These are phyloP conservation scores for Dimocarpus longan DNA, from an alignment of 345 rosid genomes.

Conservation along the genomic window DNA sequence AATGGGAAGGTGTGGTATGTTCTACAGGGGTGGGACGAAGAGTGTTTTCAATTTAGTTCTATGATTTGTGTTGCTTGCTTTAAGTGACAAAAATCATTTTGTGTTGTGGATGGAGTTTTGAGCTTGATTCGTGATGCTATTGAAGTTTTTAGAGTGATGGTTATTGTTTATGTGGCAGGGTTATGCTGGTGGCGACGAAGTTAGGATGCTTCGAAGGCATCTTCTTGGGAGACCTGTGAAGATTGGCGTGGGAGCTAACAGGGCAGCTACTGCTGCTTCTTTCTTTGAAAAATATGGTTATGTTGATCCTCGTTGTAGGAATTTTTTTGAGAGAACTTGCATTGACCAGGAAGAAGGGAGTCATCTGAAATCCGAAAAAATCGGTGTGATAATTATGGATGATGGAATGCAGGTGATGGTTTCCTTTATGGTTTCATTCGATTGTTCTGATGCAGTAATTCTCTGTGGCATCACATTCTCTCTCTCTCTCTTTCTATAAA, in stretches of 20 bases:
- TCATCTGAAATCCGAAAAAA: conserved; percentile 27
- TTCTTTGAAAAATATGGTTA: conserved; percentile 59
- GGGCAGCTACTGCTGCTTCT: conserved; percentile 59
- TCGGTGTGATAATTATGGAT: conserved; percentile 64
- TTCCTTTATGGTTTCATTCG: background rate
- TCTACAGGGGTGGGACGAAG: too few species aligned
- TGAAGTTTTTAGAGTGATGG: background rate
- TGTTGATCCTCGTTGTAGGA: conserved; percentile 29
- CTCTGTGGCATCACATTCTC: background rate
- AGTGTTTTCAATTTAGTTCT: too few species aligned
- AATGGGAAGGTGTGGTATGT: too few species aligned
- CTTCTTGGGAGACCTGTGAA: conserved; percentile 41
- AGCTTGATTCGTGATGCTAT: background rate
- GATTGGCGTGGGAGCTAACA: conserved; percentile 74
- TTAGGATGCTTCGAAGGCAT: conserved; percentile 77
- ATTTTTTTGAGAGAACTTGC: conserved; percentile 14
- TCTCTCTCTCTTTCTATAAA: background rate
- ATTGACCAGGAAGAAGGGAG: conserved; percentile 25
- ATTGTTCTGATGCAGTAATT: background rate
- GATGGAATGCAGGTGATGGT: conserved; percentile 88
- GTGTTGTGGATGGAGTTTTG: background rate
- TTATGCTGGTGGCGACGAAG: conserved; percentile 93
- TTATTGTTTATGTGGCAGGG: conserved; percentile 44
- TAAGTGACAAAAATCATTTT: too few species aligned
- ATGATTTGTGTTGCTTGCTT: background rate